These are phyloP conservation scores for Solanum hybrid DNA, from an alignment of 305 asterid species.

Conservation along the genomic window DNA sequence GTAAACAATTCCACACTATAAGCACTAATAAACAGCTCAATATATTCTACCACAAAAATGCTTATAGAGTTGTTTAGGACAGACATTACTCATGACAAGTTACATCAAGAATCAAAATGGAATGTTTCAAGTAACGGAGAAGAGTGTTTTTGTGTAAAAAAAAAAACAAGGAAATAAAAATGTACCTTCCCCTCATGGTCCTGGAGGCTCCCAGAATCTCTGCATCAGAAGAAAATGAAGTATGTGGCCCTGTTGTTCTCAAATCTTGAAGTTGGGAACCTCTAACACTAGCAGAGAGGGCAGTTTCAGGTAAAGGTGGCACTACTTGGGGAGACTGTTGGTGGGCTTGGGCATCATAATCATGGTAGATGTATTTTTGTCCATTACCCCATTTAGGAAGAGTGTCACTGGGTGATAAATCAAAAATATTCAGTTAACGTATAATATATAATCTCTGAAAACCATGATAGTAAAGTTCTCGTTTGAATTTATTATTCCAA, in stretches of 20 bases:
- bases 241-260: slow-evolving; percentile 27
- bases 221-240: slow-evolving; percentile 29
- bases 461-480: background rate
- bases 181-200: slow-evolving; percentile 29
- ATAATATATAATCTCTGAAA: background rate
- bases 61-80: background rate
- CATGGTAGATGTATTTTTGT: slow-evolving; percentile 17
- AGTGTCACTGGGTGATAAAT: slow-evolving; percentile 21
- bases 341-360: slow-evolving; percentile 27
- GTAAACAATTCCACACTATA: background rate
- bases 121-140: background rate
- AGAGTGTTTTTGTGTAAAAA: background rate
- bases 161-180: background rate
- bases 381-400: slow-evolving; percentile 25
- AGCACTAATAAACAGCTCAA: background rate
- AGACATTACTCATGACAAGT: background rate
- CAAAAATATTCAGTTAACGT: background rate
- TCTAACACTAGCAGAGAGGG: slow-evolving; percentile 13
- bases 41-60: background rate
- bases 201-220: slow-evolving; percentile 19
- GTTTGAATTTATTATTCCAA: background rate
- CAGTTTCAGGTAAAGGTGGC: slow-evolving; percentile 19
- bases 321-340: slow-evolving; percentile 26
- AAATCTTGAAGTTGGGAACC: slow-evolving; percentile 23
- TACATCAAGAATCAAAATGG: background rate